Evolutionary conservation across 345 rosid genomes (phyloP), one percentile per base, ranked within the genome.

Genomic region (Rhodomyrtus tomentosa): DNA sequence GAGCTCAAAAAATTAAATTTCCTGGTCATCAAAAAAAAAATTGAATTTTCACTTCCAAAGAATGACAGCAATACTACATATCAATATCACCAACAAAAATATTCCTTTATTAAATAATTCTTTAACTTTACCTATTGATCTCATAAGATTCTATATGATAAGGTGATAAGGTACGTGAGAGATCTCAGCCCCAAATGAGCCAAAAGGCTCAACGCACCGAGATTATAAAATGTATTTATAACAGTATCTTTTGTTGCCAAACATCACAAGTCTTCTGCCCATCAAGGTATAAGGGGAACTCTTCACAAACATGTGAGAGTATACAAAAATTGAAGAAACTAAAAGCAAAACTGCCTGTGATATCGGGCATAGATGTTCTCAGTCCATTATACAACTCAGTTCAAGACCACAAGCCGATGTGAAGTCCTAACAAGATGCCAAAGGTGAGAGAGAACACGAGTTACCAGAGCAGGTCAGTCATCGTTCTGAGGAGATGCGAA

Each of bases 351-450:
- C 81, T 68, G 88, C 68, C 90, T 88, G 24, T 91, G 89, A 83
- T 93, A 93, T 82, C 92, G 92, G 83, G 89, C 82, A 81, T 93
- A 93, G 49, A 93, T 92, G 80, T 89, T 83, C 88, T 85, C 93
- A 15, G 95, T 95, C 82, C 96, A 90, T 82, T 88, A 86, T 84
- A 94, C 93, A 53, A 93, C 89, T 89, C 90, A 58, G 86, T 95
- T 93, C 87, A 91, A 80, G 25, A 80, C 86, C 90, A 88, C 80
- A 25, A 94, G 25, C 90, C 27, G 14, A 91, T 29, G 90, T 94
- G 93, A 55, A 94, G 76, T 55, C 89, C 88, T 4, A 92, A 87
- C 93, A 93, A 87, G 85, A 94, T 90, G 58, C 91, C 92, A 16
- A 89, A 95, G 51, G 98, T 90, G 73, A 90, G 85, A 16, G 93